phyloP scores from a whole-genome alignment of 768 basidiomycete species.

The Rhizopogon vesiculosus region DNA sequence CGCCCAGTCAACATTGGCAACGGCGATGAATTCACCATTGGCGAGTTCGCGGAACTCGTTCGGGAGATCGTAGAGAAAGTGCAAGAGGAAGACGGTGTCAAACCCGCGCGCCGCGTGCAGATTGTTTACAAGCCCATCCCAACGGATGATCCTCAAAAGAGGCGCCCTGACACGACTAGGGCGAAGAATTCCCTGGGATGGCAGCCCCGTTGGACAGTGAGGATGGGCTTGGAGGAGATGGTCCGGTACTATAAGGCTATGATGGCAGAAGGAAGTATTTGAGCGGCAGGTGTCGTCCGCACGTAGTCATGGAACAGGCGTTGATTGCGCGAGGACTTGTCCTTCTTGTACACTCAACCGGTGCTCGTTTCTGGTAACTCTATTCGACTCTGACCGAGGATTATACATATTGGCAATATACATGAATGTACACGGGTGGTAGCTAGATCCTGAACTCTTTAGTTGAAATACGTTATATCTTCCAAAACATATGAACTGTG shows the following conservation, averaged over 20 bases:
- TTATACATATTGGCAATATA: constrained; percentile 1
- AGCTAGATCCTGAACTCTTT: constrained; percentile 4
- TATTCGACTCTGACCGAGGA: background rate
- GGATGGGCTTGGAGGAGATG: constrained; percentile 95
- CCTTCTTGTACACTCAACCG: too few species aligned
- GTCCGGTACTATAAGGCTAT: constrained; percentile 89
- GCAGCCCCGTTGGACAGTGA: constrained; percentile 92
- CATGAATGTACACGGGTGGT: constrained; percentile 14
- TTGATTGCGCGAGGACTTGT: too few species aligned
- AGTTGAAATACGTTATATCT: constrained; percentile 8
- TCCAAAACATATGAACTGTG: background rate
- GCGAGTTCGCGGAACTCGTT: constrained; percentile 90
- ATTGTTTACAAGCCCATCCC: constrained; percentile 82
- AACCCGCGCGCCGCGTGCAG: constrained; percentile 46
- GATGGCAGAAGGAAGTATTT: constrained; percentile 81
- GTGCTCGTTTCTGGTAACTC: background rate
- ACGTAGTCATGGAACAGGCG: too few species aligned
- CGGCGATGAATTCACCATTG: constrained; percentile 92
- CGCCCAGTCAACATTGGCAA: constrained; percentile 97
- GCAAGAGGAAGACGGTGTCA: constrained; percentile 73
- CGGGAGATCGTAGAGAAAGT: constrained; percentile 92
- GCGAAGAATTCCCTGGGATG: constrained; percentile 82
- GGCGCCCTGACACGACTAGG: constrained; percentile 88
- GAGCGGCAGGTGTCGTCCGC: constrained; percentile 10
- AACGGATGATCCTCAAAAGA: constrained; percentile 90